Conservation (phyloP, 2,329 filamentous ascomycete species). For the Parafenestella ontariensis region DNA sequence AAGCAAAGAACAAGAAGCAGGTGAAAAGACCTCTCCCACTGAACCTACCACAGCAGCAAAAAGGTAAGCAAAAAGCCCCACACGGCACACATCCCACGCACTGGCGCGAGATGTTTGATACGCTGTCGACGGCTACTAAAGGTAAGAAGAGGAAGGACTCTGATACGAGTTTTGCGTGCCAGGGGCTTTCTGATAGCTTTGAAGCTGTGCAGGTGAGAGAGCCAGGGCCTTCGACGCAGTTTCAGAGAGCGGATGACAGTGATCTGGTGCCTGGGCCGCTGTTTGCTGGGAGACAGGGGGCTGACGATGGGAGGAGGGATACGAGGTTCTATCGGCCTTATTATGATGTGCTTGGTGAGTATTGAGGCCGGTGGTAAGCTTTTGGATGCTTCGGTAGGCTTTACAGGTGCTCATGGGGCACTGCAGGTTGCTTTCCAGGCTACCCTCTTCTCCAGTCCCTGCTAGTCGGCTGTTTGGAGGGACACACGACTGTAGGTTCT, state of each 20-base stretch:
- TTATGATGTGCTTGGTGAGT: slow-evolving; percentile 21
- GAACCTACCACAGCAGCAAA: neutral
- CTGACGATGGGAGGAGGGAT: slow-evolving; percentile 5
- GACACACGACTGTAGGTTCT: neutral
- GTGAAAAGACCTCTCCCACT: neutral
- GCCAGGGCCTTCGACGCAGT: neutral
- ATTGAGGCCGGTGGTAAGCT: slow-evolving; percentile 3
- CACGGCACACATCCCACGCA: slow-evolving; percentile 3
- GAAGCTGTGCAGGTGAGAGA: neutral
- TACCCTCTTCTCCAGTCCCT: too few relatives aligned
- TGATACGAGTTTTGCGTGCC: slow-evolving; percentile 30
- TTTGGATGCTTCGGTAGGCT: too few relatives aligned
- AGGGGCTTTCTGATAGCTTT: slow-evolving; percentile 14
- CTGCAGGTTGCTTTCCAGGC: too few relatives aligned
- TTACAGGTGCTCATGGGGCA: too few relatives aligned
- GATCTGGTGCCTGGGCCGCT: slow-evolving; percentile 11
- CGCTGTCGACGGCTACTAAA: slow-evolving; percentile 2
- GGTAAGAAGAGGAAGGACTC: slow-evolving; percentile 18
- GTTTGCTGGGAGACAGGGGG: slow-evolving; percentile 5
- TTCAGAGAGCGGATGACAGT: neutral
- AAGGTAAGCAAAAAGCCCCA: slow-evolving; percentile 7
- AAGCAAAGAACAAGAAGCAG: neutral
- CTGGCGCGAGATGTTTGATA: slow-evolving; percentile 17
- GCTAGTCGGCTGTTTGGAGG: too few relatives aligned
- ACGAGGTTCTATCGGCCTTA: slow-evolving; percentile 25